Evolutionary conservation across 23 red algal genomes (phyloP).

Genomic region (Cyanidium caldarium): DNA sequence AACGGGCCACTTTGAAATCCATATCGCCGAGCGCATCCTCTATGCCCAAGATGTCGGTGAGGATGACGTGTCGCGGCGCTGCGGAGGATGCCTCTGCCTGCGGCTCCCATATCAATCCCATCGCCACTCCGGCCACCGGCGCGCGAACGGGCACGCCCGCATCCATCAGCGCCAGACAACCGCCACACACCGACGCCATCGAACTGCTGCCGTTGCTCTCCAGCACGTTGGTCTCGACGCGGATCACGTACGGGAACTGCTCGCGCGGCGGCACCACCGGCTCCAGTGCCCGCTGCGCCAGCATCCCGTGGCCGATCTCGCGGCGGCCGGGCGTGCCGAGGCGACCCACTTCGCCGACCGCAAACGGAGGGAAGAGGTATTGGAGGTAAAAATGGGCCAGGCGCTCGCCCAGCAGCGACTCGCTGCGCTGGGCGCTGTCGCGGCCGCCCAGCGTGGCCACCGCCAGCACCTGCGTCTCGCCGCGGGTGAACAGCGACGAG

Average conservation of each 20-base stretch:
- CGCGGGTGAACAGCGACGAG: conserved; percentile 77
- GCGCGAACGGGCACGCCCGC: conserved; percentile 62
- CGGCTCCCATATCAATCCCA: conserved; percentile 50
- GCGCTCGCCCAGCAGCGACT: conserved; percentile 63
- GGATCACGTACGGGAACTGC: conserved; percentile 75
- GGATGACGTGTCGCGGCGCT: conserved; percentile 20
- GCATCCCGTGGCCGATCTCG: conserved; percentile 86
- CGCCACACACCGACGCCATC: conserved; percentile 90
- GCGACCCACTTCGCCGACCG: conserved; percentile 71
- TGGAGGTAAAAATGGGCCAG: conserved; percentile 75
- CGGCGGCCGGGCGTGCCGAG: conserved; percentile 65
- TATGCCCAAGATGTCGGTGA: conserved; percentile 85
- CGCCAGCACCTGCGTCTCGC: conserved; percentile 77
- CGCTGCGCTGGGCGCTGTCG: conserved; percentile 52
- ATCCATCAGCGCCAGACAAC: conserved; percentile 73
- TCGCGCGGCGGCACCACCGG: conserved; percentile 34
- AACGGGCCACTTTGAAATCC: conserved; percentile 82
- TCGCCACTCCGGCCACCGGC: conserved; percentile 77
- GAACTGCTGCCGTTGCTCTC: conserved; percentile 78
- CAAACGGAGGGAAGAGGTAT: conserved; percentile 80
- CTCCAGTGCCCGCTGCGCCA: conserved; percentile 57
- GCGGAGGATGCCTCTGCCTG: background rate
- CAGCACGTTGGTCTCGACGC: conserved; percentile 74
- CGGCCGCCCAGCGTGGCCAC: conserved; percentile 80
- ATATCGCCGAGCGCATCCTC: conserved; percentile 87